These are phyloP conservation scores for Ajuga reptans DNA, from an alignment of 305 asterid species.

Conservation along the genomic window DNA sequence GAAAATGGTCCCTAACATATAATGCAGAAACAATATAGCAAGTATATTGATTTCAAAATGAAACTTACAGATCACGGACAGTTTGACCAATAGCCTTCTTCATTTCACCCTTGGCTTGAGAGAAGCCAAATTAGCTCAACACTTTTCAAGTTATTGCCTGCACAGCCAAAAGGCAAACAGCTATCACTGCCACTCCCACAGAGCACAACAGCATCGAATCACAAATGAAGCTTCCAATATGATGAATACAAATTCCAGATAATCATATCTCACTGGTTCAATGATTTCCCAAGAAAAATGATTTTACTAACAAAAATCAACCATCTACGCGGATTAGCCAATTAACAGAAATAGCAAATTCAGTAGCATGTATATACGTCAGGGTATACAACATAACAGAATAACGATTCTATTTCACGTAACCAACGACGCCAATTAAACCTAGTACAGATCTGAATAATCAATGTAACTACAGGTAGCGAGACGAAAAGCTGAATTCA, in stretches of 20 bases:
- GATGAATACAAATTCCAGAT: background rate
- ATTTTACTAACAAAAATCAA: constrained; percentile 11
- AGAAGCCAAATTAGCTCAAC: constrained; percentile 29
- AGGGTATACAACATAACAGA: background rate
- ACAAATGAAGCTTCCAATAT: background rate
- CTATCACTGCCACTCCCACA: constrained; percentile 5
- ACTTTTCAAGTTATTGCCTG: constrained; percentile 26
- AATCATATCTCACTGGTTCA: background rate
- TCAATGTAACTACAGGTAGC: background rate
- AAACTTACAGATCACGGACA: constrained; percentile 81
- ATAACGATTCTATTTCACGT: background rate
- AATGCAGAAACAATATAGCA: constrained; percentile 3
- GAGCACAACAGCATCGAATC: constrained; percentile 11
- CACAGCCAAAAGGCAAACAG: constrained; percentile 15
- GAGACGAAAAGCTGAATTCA: background rate
- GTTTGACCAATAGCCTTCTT: constrained; percentile 95
- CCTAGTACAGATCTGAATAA: constrained; percentile 20
- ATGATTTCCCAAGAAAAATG: background rate
- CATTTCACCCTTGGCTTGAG: constrained; percentile 42
- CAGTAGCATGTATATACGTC: background rate
- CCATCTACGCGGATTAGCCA: constrained; percentile 1
- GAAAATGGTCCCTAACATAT: background rate
- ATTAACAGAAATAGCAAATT: background rate
- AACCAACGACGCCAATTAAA: constrained; percentile 4
- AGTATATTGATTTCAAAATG: background rate